phyloP scores from a whole-genome alignment of 108 stramenopile genomes.

The Seminavis robusta region DNA sequence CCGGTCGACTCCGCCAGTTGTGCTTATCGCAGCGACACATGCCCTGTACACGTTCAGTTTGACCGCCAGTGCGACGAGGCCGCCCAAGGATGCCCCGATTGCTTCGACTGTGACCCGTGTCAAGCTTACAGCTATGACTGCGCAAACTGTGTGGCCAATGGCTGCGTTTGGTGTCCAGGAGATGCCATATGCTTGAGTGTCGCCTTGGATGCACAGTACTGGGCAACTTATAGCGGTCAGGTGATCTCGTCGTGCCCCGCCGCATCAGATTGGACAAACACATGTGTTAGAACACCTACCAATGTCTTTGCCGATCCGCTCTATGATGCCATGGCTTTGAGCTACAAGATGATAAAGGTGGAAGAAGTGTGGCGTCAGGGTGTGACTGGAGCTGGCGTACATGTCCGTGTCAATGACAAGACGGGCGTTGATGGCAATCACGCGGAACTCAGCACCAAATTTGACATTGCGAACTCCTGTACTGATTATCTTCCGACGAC shows the following conservation, averaged over 20 bases:
- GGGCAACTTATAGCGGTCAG: too few species aligned
- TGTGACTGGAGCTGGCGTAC: slow-evolving; percentile 17
- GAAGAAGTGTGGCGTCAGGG: slow-evolving; percentile 21
- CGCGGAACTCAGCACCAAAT: slow-evolving; percentile 10
- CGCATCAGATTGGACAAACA: too few species aligned
- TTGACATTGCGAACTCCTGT: slow-evolving; percentile 28
- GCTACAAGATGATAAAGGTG: slow-evolving; percentile 30
- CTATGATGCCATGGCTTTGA: slow-evolving; percentile 14
- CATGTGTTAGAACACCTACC: too few species aligned
- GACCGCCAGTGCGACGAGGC: too few species aligned
- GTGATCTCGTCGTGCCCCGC: too few species aligned
- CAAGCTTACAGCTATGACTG: slow-evolving; percentile 22
- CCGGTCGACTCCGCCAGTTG: too few species aligned
- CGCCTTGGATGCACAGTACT: too few species aligned
- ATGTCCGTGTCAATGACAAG: slow-evolving; percentile 30
- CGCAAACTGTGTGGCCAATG: slow-evolving; percentile 4
- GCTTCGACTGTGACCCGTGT: too few species aligned
- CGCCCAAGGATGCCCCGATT: too few species aligned
- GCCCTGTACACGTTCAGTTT: too few species aligned
- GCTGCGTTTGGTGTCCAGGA: slow-evolving; percentile 28
- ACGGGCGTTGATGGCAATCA: slow-evolving; percentile 19
- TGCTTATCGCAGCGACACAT: too few species aligned
- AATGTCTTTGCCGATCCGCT: slow-evolving; percentile 21
- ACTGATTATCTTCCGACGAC: neutral
- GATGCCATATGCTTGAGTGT: slow-evolving; percentile 23